These are phyloP conservation scores for Cryptomeria japonica DNA, from an alignment of 75 land plant genomes.

Conservation along the genomic window DNA sequence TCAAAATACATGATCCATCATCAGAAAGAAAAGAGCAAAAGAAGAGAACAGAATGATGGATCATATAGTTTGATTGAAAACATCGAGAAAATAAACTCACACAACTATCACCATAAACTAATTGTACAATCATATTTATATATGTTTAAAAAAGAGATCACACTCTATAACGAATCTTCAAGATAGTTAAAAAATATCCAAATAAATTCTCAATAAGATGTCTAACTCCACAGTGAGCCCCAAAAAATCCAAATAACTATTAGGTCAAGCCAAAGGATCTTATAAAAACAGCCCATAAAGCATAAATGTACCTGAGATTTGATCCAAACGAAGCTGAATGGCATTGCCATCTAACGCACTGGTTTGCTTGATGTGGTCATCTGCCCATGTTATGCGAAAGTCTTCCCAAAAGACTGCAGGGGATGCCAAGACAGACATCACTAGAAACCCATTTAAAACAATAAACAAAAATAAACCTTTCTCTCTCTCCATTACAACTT, in stretches of 20 bases:
- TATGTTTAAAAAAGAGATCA: no score
- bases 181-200: not conserved
- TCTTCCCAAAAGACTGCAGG: constrained; percentile 56
- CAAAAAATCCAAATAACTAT: not conserved
- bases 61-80: no score
- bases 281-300: not conserved
- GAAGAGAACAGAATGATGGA: no score
- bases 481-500: not conserved
- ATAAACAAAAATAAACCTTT: not conserved
- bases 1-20: no score
- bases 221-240: not conserved
- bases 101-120: no score
- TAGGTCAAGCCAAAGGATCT: not conserved
- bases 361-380: constrained; percentile 36
- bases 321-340: constrained; percentile 58
- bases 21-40: no score
- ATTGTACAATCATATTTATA: no score
- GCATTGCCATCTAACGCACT: constrained; percentile 27
- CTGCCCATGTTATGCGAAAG: constrained; percentile 52
- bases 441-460: not conserved
- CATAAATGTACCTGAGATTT: constrained; percentile 36
- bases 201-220: not conserved
- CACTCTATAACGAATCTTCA: no score
- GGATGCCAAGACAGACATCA: constrained; percentile 4
- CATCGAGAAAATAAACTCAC: no score